Conservation (phyloP, 139 green algal species). For the Micractinium sp. region DNA sequence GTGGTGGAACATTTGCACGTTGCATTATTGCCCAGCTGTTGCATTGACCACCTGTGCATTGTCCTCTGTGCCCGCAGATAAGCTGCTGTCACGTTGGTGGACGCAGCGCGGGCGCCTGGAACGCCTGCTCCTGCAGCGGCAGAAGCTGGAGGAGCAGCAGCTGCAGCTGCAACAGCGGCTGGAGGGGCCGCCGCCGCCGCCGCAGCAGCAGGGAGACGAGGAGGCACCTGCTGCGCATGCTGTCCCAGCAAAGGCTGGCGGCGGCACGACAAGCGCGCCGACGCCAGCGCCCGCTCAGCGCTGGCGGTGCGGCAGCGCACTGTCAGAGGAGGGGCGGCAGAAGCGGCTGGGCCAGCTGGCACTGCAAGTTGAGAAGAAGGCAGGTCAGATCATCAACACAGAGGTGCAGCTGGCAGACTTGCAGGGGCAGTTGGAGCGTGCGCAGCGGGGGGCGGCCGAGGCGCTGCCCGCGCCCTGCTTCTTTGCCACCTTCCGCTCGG, state of each 20-base stretch:
- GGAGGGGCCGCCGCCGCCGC: too few species aligned
- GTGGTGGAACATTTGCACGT: too few species aligned
- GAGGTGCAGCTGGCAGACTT: neutral
- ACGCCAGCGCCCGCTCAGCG: too few species aligned
- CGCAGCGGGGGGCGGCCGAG: neutral
- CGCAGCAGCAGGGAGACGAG: too few species aligned
- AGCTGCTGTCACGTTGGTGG: neutral
- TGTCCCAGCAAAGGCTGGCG: too few species aligned
- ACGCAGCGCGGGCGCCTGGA: neutral
- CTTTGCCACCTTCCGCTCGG: conserved; percentile 39
- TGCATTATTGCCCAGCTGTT: too few species aligned
- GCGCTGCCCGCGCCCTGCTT: conserved; percentile 31
- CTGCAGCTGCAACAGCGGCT: neutral
- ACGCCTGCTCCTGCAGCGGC: neutral
- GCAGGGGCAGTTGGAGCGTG: conserved; percentile 2
- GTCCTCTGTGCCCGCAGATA: neutral
- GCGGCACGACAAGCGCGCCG: too few species aligned
- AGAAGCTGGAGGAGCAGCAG: neutral
- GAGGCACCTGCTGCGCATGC: too few species aligned
- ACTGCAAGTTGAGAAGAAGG: neutral
- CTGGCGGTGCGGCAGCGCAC: too few species aligned
- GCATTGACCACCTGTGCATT: too few species aligned
- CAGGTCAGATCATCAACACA: neutral
- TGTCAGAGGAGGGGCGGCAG: neutral
- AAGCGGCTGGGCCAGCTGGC: neutral